A percentile compares a stretch with the other conserved stretches of the same genome.
Conservation (phyloP, 257 asterid genomes). For the Nicotiana sylvestris region DNA sequence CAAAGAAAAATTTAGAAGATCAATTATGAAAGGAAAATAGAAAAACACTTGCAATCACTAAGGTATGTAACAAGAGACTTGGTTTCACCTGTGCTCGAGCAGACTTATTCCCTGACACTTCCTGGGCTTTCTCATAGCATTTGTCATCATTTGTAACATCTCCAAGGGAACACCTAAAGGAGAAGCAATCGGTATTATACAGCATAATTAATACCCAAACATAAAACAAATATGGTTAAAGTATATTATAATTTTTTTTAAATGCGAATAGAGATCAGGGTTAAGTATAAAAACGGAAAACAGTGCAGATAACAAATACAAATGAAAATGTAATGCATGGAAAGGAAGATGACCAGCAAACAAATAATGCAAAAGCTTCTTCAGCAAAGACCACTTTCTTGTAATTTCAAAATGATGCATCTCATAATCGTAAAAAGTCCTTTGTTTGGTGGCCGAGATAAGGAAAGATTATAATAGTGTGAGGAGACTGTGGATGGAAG, state of each 20-base stretch:
- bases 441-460: slow-evolving; percentile 1
- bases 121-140: slow-evolving; percentile 77
- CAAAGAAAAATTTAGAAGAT: background rate
- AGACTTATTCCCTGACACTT: slow-evolving; percentile 74
- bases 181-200: background rate
- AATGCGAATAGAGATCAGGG: background rate
- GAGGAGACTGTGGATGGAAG: background rate
- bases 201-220: background rate
- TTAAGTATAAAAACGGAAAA: background rate
- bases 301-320: background rate
- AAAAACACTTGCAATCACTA: background rate
- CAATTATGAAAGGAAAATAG: background rate
- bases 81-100: slow-evolving; percentile 59
- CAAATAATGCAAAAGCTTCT: slow-evolving; percentile 1
- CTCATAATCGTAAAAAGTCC: background rate
- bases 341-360: background rate
- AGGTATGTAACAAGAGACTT: background rate
- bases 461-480: background rate
- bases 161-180: slow-evolving; percentile 70
- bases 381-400: background rate
- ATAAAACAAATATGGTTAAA: background rate
- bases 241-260: background rate
- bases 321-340: background rate
- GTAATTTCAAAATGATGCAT: background rate
- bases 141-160: slow-evolving; percentile 73